Evolutionary conservation across 1,284 basidiomycete genomes (phyloP).

Genomic region (Rhodotorula sp.): DNA sequence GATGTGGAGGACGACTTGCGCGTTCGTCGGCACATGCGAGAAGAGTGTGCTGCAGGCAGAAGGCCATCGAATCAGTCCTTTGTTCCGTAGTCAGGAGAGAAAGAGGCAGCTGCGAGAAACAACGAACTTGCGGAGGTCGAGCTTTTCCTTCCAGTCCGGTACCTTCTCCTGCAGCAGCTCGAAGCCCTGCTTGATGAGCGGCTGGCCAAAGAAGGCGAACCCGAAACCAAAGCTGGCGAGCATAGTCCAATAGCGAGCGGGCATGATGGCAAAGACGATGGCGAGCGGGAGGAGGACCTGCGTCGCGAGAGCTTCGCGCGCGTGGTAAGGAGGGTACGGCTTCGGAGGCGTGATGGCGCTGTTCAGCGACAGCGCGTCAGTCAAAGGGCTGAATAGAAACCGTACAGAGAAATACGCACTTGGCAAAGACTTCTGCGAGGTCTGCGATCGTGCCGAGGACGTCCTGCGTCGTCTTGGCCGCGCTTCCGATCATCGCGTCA

Average conservation of each 20-base stretch:
- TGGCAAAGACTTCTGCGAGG: conserved; percentile 49
- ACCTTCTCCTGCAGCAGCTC: conserved; percentile 53
- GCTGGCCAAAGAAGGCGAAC: conserved; percentile 58
- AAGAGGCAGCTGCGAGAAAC: conserved; percentile 48
- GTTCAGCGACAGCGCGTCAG: neutral
- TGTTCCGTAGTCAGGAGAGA: too few relatives aligned
- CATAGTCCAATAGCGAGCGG: conserved; percentile 54
- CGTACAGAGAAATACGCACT: conserved; percentile 46
- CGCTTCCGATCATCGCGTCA: conserved; percentile 50
- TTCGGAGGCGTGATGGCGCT: conserved; percentile 51
- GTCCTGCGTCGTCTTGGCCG: conserved; percentile 51
- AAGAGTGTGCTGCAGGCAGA: neutral
- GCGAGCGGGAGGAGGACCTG: conserved; percentile 50
- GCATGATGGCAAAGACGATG: conserved; percentile 53
- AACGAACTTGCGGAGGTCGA: conserved; percentile 56
- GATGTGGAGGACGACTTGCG: conserved; percentile 59
- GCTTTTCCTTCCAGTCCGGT: conserved; percentile 56
- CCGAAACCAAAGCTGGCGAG: conserved; percentile 55
- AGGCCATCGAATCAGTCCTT: too few relatives aligned
- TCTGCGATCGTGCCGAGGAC: conserved; percentile 51
- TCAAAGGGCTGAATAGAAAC: neutral
- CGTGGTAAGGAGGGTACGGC: conserved; percentile 50
- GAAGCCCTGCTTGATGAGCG: conserved; percentile 52
- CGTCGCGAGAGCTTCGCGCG: conserved; percentile 51
- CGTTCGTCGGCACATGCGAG: conserved; percentile 57